Evolutionary conservation across 192 early-diverging fungal genomes (phyloP), one percentile per base, ranked within the genome.

Genomic region (Pilaira anomala): DNA sequence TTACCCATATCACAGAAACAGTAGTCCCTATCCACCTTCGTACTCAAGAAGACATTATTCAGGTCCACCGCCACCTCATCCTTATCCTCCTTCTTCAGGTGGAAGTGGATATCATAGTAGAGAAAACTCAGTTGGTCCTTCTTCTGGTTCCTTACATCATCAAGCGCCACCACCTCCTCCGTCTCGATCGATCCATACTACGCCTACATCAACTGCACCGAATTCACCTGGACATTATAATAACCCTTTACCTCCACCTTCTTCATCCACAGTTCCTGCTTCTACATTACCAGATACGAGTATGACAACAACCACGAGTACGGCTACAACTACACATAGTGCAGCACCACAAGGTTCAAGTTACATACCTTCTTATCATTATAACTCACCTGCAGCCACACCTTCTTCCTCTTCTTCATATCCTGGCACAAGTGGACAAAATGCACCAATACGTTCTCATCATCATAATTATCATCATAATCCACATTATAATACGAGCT

Each of bases 11-110:
- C 56, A 42, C 7, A 28, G 56, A 13, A 58, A 39, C 16, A 39
- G 18, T 16, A 33, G 56, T 14, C 33, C 54, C 7, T 60, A 60
- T 12, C 41, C 57, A 60, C 36, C 62, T 41, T 63, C 51, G 41
- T 16, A 30, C 16, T 52, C 62, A 11, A 42, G 62, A 9, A 26
- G 62, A n/a, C 62, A 63, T n/a, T 63, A 63, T 28, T 26, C 62
- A 12, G 62, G 49, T 2, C 30, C 48, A 4, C 49, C 46, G 3
- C 30, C 48, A 4, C 49, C 46, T 19, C 33, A 36, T 40, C 36
- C 49, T 24, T 13, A 42, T 36, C 42, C 9, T 21, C 60, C 25
- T 33, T 46, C 25, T 33, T 14, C 3, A 33, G 13, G 21, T 3
- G 21, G 3, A 11, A 41, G 29, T 18, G 14, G 18, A 7, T 33